Evolutionary conservation across 2,329 filamentous ascomycete species (phyloP), one percentile per base, ranked within the genome.

Genomic region (Taxawa tesnikishii): DNA sequence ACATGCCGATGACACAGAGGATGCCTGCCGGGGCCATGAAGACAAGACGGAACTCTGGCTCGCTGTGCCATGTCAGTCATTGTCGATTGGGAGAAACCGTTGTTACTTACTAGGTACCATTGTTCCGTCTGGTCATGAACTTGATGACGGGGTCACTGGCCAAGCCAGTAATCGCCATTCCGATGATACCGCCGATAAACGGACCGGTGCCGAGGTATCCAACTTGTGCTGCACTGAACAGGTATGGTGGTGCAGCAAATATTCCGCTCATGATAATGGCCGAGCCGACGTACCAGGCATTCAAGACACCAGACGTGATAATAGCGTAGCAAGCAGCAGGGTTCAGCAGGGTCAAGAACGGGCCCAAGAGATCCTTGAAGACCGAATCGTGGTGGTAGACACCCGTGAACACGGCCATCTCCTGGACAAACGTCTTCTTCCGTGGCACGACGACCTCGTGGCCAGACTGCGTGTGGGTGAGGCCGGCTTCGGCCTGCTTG

Each of bases 1-100:
- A 49, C 46, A 49, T 48, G 18, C 46, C 46, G n/a, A 49, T 19
- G 6, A 33, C 41, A 29, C 41, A 48, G 21, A 34, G 15, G 16
- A 37, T 12, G 13, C 32, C 33, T 12, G 26, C 31, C 12, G 39
- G 12, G 6, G 25, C 32, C n/a, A n/a, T n/a, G n/a, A n/a, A n/a
- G n/a, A n/a, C n/a, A n/a, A n/a, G n/a, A n/a, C n/a, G n/a, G n/a
- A n/a, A n/a, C n/a, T n/a, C n/a, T n/a, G n/a, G n/a, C n/a, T n/a
- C n/a, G n/a, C 46, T 49, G 28, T 21, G 7, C 18, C 4, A n/a
- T n/a, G n/a, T n/a, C n/a, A n/a, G n/a, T n/a, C n/a, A n/a, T n/a
- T n/a, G n/a, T n/a, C n/a, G n/a, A n/a, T n/a, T n/a, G n/a, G n/a
- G n/a, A n/a, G n/a, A 21, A 9, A 27, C 19, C 15, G 21, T n/a